Base-by-base conservation (phyloP, 179 eudicot species). In the Drosera spatulata region DNA sequence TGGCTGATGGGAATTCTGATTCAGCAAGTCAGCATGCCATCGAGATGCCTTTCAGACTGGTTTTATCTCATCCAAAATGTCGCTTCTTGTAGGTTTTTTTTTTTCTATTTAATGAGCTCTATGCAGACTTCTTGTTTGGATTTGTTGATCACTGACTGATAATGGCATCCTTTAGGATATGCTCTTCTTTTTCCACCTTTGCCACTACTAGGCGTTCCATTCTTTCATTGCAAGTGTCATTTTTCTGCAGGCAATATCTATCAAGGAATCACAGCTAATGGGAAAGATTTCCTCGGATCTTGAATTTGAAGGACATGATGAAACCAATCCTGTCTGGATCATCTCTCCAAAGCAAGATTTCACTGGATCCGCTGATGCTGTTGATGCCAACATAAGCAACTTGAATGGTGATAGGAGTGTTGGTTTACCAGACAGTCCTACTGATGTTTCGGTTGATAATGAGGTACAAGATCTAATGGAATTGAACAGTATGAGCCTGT, bases 251-350 rank as follows among this genome's bases (percentile, higher is more conserved):
- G 97, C 85, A 60, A 85, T 87, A 74, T 87, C 97, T 39, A 63
- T 82, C 66, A 85, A 78, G 71, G 97, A 90, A 83, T 77, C 72
- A 60, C 85, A 77, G 59, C 74, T 90, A 50, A 82, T 90, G 58
- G 73, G 76, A 41, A 74, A 75, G 64, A 71, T 81, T 64, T 61
- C 82, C 52, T 68, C 78, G 43, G 90, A 87, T 62, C 68, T 79
- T 67, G 83, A 85, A 42, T 53, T 64, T 63, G 71, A 65, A 38
- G 72, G 59, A 45, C 63, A 75, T 40, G 80, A 73, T 57, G 70
- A 66, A 50, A 64, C 56, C 51, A 61, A 64, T 58, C 72, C 78
- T 10, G 78, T 90, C 52, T 77, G 77, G 59, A 81, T 90, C 59
- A 81, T 87, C 71, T 80, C 90, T 58, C 85, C 95, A 3, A 56